These are phyloP conservation scores for Solanum bulbocastanum DNA, from an alignment of 257 asterid genomes.

Conservation along the genomic window DNA sequence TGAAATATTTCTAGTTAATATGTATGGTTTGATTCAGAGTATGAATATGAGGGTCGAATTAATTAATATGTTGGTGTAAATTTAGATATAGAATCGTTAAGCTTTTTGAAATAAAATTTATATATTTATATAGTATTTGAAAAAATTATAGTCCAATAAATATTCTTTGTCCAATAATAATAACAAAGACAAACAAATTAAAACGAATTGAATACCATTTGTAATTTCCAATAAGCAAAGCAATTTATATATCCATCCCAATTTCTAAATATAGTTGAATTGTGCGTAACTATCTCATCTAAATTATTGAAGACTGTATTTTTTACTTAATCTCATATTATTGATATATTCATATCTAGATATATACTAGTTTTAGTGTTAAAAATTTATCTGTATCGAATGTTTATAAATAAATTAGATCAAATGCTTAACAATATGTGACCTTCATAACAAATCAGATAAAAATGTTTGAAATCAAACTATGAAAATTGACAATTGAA, in stretches of 20 bases:
- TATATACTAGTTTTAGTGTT: too few species aligned
- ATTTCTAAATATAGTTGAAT: too few species aligned
- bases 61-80: neutral
- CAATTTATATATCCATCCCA: neutral
- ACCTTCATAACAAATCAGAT: neutral
- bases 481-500: neutral
- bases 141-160: neutral
- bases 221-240: neutral
- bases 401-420: neutral
- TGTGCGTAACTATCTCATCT: too few species aligned
- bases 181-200: neutral
- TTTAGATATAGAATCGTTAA: neutral
- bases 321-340: too few species aligned
- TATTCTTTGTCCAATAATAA: neutral
- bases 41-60: neutral
- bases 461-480: neutral
- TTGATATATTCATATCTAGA: too few species aligned
- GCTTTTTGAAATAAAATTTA: neutral
- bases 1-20: neutral
- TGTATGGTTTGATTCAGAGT: neutral
- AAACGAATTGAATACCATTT: neutral
- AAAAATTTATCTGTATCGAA: too few species aligned
- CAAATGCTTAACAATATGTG: neutral
- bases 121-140: neutral
- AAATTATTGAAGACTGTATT: too few species aligned